Base-by-base conservation (phyloP, 106 monocot genomes). In the Alisma plantagoaquatica region DNA sequence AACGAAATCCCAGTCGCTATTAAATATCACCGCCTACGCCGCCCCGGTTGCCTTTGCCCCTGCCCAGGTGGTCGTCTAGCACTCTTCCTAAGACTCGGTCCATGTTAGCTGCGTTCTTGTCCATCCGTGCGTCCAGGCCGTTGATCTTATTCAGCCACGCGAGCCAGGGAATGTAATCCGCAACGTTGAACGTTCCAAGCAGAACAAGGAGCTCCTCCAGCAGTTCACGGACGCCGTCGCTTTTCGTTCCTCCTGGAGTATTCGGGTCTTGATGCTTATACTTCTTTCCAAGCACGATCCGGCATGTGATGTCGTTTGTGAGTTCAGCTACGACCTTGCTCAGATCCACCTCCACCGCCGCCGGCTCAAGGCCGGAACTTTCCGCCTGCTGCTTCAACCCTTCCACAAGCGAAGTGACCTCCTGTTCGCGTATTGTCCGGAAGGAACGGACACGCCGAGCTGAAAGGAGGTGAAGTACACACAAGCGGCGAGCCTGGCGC, bases 1-100 rank as follows among this genome's bases (percentile, higher is more conserved):
- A 41, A 70, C 43, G 16, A 70, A 70, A 14, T 46, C 53, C 1
- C 1, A 22, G 10, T 29, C 26, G 24, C 16, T n/a, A n/a, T n/a
- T n/a, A n/a, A n/a, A n/a, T 42, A 10, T 27, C 31, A 9, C 7
- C 21, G 4, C 2, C 29, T 0, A 23, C 41, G 0, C 19, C 16
- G n/a, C 25, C 21, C 20, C 10, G 2, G n/a, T n/a, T n/a, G n/a
- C n/a, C n/a, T n/a, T n/a, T n/a, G n/a, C n/a, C n/a, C n/a, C n/a
- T n/a, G n/a, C n/a, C n/a, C n/a, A 38, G 35, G 6, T 38, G 35
- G 9, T 38, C 35, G 9, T 38, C 35, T 6, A 38, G 6, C 14
- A 38, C 35, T 38, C 35, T 14, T 38, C 14, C 35, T 6, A 38
- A 14, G 14, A 38, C 35, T 14, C 14, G 14, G 6, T 14, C 35